Percentiles rank a stretch among this genome's conserved stretches.
These are phyloP conservation scores for Eryngium alpinum DNA, from an alignment of 140 eudicot species.

Conservation along the genomic window DNA sequence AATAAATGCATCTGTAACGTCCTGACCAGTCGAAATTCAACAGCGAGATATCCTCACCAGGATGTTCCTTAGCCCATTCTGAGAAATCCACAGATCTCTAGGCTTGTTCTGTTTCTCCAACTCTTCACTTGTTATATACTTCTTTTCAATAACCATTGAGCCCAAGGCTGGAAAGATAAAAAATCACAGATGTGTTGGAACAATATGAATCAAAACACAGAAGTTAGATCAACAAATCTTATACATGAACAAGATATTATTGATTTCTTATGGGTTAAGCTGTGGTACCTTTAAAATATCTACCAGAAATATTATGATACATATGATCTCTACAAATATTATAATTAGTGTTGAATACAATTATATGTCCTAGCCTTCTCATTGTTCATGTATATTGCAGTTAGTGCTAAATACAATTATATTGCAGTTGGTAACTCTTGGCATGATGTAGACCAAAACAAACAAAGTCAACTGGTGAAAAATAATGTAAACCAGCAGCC, in stretches of 20 bases:
- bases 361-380: background rate
- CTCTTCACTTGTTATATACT: constrained; percentile 8
- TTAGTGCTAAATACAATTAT: no score
- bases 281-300: no score
- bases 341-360: background rate
- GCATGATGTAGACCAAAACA: no score
- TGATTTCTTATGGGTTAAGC: no score
- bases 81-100: constrained; percentile 8
- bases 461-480: no score
- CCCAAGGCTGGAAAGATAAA: constrained; percentile 5
- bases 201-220: background rate
- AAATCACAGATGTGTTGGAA: background rate
- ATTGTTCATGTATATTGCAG: no score
- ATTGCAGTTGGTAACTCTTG: no score
- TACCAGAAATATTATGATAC: background rate
- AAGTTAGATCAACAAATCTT: background rate
- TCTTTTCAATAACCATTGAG: background rate
- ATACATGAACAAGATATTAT: background rate
- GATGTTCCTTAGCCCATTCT: constrained; percentile 2
- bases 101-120: constrained; percentile 4
- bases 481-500: no score
- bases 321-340: background rate
- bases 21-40: constrained; percentile 7
- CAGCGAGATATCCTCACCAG: background rate
- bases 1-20: constrained; percentile 12